These are phyloP conservation scores for Aspergillus ustus DNA, from an alignment of 2,329 filamentous ascomycete species.

Conservation along the genomic window DNA sequence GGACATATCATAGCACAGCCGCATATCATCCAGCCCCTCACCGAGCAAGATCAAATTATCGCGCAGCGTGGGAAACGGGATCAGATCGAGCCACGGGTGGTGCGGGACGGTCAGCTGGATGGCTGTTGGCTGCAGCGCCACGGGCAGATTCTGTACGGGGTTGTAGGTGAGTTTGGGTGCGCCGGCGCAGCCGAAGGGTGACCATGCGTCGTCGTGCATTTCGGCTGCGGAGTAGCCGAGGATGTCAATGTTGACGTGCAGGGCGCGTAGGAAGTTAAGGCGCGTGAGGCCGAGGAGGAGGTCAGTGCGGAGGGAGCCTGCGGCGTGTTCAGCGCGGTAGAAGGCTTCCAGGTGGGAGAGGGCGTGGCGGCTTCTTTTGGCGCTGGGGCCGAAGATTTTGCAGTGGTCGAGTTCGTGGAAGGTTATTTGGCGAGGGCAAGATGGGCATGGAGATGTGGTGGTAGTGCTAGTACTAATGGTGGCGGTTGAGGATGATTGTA, in stretches of 20 bases:
- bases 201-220: conserved; percentile 11
- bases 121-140: conserved; percentile 20
- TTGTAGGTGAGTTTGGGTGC: background rate
- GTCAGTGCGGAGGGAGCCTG: conserved; percentile 13
- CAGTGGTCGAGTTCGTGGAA: background rate
- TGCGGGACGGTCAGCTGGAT: conserved; percentile 16
- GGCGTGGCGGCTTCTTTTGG: background rate
- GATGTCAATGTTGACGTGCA: conserved; percentile 19
- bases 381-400: background rate
- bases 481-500: too few species aligned
- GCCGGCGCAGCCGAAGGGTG: background rate
- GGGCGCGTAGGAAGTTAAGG: conserved; percentile 21
- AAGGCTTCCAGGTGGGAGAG: conserved; percentile 11
- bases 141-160: background rate
- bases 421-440: too few species aligned
- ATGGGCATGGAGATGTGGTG: too few species aligned
- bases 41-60: conserved; percentile 27
- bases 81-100: conserved; percentile 37
- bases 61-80: conserved; percentile 25
- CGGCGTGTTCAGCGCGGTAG: background rate
- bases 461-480: too few species aligned
- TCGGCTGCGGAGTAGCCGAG: conserved; percentile 9
- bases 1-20: conserved; percentile 21
- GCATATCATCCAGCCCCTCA: conserved; percentile 29
- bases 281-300: conserved; percentile 19